Base-by-base conservation (phyloP, 495 filamentous ascomycete genomes). In the Aspergillus baeticus region DNA sequence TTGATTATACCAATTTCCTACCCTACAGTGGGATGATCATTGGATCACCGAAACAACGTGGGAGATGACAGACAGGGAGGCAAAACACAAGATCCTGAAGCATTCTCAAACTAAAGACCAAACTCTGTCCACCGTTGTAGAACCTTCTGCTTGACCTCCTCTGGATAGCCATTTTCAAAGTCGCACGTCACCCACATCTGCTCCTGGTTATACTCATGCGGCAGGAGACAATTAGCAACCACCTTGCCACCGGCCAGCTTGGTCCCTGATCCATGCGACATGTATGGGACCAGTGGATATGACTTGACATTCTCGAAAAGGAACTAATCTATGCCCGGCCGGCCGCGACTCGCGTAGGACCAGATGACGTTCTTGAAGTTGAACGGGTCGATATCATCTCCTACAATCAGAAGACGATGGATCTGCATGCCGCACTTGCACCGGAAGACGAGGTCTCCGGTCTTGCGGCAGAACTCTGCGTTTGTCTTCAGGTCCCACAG, bases 271-370 rank as follows among this genome's bases (percentile, higher is more conserved):
- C 65, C 65, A 38, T 63, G 51, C 0, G 43, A 29, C 51, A 66
- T 66, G 41, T 69, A 71, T 6, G 70, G 70, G n/a, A 69, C 63
- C 29, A 73, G 48, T 1, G 56, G 57, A 26, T 68, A 64, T 6
- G 54, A 62, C 2, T 37, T 22, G 15, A 51, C 55, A 13, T 71
- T 63, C 18, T 71, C 65, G 38, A 61, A 71, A 22, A 66, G 29
- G 10, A 55, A 63, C 33, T 74, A 69, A 43, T 66, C 63, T 0
- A 11, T 36, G 5, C 53, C 56, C 1, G 71, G 69, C 10, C 60
- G 58, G 45, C 67, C 70, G 1, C 67, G 55, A 0, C 69, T 74
- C 1, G 58, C 38, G 14, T 62, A 63, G 0, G 69, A 69, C 64
- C 64, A 72, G n/a, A 72, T 65, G 0, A 71, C 57, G 29, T 72